Evolutionary conservation across 768 basidiomycete genomes (phyloP), one percentile per base, ranked within the genome.

Genomic region (Vararia minispora): DNA sequence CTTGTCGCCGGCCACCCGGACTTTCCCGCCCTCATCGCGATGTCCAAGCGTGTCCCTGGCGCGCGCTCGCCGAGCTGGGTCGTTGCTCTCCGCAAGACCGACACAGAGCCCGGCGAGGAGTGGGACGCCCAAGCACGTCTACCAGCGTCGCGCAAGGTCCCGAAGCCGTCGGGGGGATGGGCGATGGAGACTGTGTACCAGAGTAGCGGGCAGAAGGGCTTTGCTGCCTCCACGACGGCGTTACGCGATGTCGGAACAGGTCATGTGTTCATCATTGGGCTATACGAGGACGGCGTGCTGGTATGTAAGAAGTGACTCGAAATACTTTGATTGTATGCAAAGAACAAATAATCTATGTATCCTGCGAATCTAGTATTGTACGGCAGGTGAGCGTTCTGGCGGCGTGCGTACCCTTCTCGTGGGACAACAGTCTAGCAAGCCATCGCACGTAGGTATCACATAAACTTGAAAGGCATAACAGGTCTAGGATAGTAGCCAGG

Each of bases 1-100:
- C 57, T 79, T 41, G 74, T 74, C n/a, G 61, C 73, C 0, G 81
- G 81, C 1, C 81, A 82, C 47, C 73, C 81, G 0, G 64, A 78
- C 52, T 79, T 81, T 55, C 70, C 68, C 0, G 58, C 68, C 13
- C 52, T 83, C 21, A 45, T 56, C 16, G 47, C 48, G 4, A 58
- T 79, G 2, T 71, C 71, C 4, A 63, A 55, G 21, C 65, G 66
- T 45, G 61, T 64, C 44, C 55, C 64, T 0, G 60, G 52, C 1
- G 60, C 54, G 5, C 46, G 43, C 0, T 56, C 75, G 2, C 66
- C 74, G 3, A 80, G 78, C 42, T 84, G 82, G 80, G 65, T 72
- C 3, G 56, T 71, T 3, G 59, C 66, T 2, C 58, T 82, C 40
- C 37, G 17, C 22, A 16, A 44, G 53, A 25, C 36, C 22, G 43